Evolutionary conservation across 2,329 filamentous ascomycete genomes (phyloP).

Genomic region (Monilinia laxa): DNA sequence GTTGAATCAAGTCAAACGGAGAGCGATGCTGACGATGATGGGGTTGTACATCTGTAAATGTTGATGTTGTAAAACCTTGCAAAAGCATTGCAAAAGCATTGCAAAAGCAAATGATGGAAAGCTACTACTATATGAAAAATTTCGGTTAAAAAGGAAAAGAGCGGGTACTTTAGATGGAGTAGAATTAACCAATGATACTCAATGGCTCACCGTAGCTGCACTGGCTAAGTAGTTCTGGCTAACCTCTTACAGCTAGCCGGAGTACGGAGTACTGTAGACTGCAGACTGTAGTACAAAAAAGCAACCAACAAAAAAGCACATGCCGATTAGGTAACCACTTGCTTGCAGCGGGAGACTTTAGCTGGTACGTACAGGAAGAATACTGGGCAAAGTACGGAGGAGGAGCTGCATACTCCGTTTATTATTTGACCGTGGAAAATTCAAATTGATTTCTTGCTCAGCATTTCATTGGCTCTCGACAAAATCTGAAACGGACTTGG

Average conservation of each 20-base stretch:
- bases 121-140: not conserved
- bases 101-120: not conserved
- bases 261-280: not conserved
- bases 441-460: too few species aligned
- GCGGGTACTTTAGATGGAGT: too few species aligned
- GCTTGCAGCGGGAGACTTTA: too few species aligned
- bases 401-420: not conserved
- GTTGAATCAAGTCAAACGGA: conserved; percentile 1
- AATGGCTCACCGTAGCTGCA: conserved; percentile 1
- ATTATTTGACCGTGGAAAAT: too few species aligned
- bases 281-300: not conserved
- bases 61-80: not conserved
- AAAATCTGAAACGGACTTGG: conserved; percentile 17
- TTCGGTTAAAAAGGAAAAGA: conserved; percentile 1
- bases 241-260: too few species aligned
- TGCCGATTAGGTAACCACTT: conserved; percentile 10
- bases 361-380: too few species aligned
- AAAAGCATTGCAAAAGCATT: too few species aligned
- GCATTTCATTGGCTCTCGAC: conserved; percentile 8
- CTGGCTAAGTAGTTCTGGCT: too few species aligned
- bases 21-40: not conserved
- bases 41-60: not conserved
- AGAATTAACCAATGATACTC: not conserved
- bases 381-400: too few species aligned
- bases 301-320: conserved; percentile 1